phyloP scores from a whole-genome alignment of 2,329 filamentous ascomycete species.

The Fusarium sp. region DNA sequence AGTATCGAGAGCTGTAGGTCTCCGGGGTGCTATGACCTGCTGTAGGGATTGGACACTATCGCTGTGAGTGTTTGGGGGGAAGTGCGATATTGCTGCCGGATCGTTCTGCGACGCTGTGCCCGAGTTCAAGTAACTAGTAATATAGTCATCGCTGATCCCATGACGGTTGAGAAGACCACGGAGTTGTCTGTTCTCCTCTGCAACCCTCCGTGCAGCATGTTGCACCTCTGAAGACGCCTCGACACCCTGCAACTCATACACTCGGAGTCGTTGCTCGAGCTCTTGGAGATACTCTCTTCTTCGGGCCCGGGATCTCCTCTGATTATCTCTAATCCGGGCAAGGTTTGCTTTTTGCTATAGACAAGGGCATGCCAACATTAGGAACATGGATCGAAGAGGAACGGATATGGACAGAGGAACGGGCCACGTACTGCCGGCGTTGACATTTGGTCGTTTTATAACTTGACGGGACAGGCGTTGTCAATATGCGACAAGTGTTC shows the following conservation, averaged over 20 bases:
- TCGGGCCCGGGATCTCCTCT: slow-evolving; percentile 77
- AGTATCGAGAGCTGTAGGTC: slow-evolving; percentile 43
- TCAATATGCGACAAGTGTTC: slow-evolving; percentile 14
- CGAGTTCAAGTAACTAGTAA: slow-evolving; percentile 54
- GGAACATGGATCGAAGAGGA: slow-evolving; percentile 18
- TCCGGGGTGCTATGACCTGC: slow-evolving; percentile 50
- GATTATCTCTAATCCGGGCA: slow-evolving; percentile 77
- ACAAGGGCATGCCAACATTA: slow-evolving; percentile 23
- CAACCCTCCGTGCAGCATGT: slow-evolving; percentile 71
- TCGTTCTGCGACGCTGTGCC: slow-evolving; percentile 30
- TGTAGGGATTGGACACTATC: slow-evolving; percentile 49
- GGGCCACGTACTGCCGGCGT: slow-evolving; percentile 43
- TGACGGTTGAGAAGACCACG: slow-evolving; percentile 65
- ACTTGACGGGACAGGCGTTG: slow-evolving; percentile 25
- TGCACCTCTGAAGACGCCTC: slow-evolving; percentile 78
- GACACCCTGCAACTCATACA: slow-evolving; percentile 71
- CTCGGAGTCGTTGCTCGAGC: slow-evolving; percentile 68
- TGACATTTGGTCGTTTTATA: slow-evolving; percentile 45
- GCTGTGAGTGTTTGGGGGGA: slow-evolving; percentile 36
- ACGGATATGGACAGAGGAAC: slow-evolving; percentile 8
- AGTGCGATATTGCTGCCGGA: slow-evolving; percentile 28
- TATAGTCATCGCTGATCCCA: slow-evolving; percentile 65
- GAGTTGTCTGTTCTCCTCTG: slow-evolving; percentile 74
- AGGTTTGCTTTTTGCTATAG: slow-evolving; percentile 52
- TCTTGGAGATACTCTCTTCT: slow-evolving; percentile 78